Percentiles rank a stretch among this genome's conserved stretches.
Conservation (phyloP, 106 monocot species). For the Phalaenopsis equestris region DNA sequence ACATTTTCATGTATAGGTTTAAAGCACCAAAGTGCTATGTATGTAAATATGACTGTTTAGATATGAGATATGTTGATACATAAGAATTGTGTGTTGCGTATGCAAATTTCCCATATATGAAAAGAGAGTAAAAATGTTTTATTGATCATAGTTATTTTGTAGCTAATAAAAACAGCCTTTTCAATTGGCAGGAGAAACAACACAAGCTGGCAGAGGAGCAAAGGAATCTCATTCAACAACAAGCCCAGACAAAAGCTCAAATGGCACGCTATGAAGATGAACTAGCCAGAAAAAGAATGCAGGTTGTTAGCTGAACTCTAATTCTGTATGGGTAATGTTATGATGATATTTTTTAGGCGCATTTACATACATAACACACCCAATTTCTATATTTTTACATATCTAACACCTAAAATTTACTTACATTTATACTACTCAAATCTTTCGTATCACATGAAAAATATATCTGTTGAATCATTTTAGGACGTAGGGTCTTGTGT, state of each 20-base stretch:
- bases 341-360: background rate
- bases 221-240: slow-evolving; percentile 62
- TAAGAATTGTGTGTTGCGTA: background rate
- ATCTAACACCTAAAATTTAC: too few relatives aligned
- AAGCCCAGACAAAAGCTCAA: slow-evolving; percentile 87
- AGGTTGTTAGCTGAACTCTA: slow-evolving; percentile 31
- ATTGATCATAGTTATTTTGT: background rate
- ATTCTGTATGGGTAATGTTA: background rate
- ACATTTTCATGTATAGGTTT: too few relatives aligned
- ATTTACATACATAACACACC: background rate
- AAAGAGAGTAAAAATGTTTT: background rate
- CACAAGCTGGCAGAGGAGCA: slow-evolving; percentile 78
- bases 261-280: slow-evolving; percentile 90
- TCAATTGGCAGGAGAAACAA: slow-evolving; percentile 52
- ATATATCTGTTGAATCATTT: too few relatives aligned
- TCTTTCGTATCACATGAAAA: too few relatives aligned
- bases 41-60: too few relatives aligned
- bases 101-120: background rate
- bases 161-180: background rate
- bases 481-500: too few relatives aligned
- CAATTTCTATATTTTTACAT: too few relatives aligned
- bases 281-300: slow-evolving; percentile 91
- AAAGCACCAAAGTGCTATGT: too few relatives aligned
- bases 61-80: too few relatives aligned
- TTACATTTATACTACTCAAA: too few relatives aligned